Percentiles rank a stretch among this genome's conserved stretches.
Conservation (phyloP, 345 rosid species). For the Gossypium longicalyx region DNA sequence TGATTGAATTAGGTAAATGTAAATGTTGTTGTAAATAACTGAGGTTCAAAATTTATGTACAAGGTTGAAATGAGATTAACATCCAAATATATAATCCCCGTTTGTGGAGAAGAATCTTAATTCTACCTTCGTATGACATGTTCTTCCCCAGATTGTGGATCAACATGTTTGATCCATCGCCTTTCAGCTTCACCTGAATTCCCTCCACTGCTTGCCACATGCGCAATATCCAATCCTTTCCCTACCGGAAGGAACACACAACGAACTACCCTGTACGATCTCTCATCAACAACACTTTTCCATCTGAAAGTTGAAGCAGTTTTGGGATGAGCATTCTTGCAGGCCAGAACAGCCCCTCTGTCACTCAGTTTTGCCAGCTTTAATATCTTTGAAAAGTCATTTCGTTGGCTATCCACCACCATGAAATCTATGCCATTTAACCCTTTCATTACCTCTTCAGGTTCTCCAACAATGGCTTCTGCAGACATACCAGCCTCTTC, state of each 20-base stretch:
- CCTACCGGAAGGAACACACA: constrained; percentile 84
- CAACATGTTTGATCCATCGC: constrained; percentile 79
- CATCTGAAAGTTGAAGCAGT: constrained; percentile 44
- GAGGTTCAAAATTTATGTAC: neutral
- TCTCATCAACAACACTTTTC: constrained; percentile 52
- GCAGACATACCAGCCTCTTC: constrained; percentile 35
- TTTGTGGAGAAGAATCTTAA: neutral
- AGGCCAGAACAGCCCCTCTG: constrained; percentile 70
- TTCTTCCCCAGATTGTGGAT: constrained; percentile 75
- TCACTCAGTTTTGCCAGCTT: constrained; percentile 53
- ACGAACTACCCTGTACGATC: constrained; percentile 51
- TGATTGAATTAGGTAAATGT: neutral
- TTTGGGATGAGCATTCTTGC: constrained; percentile 64
- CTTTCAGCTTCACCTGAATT: constrained; percentile 25
- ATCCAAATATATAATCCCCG: neutral
- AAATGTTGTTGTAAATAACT: constrained; percentile 1
- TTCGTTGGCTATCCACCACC: constrained; percentile 63
- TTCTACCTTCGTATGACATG: constrained; percentile 54
- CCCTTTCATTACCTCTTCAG: constrained; percentile 40
- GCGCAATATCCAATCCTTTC: constrained; percentile 78
- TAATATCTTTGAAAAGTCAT: constrained; percentile 48
- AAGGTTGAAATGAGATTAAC: neutral
- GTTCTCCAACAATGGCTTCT: constrained; percentile 47
- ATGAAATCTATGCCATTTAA: constrained; percentile 70
- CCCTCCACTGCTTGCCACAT: constrained; percentile 45